phyloP scores from a whole-genome alignment of 1,284 basidiomycete genomes.

The Wolfiporia cocos region DNA sequence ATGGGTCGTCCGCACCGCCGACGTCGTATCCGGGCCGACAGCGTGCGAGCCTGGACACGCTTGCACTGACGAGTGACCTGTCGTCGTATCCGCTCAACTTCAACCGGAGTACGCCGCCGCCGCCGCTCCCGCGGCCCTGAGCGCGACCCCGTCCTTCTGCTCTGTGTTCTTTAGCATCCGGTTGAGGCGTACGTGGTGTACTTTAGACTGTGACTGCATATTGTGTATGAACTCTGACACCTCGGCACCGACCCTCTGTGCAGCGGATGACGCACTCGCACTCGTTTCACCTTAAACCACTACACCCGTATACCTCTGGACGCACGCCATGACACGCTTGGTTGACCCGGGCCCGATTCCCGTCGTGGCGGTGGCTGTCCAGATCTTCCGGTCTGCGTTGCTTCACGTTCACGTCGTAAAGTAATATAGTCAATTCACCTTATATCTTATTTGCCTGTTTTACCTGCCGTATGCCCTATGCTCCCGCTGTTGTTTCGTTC shows the following conservation, averaged over 20 bases:
- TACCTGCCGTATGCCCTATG: constrained; percentile 6
- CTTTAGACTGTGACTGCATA: constrained; percentile 12
- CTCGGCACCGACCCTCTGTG: constrained; percentile 1
- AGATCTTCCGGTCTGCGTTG: neutral
- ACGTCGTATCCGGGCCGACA: constrained; percentile 33
- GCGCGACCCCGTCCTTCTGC: constrained; percentile 1
- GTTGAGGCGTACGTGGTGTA: constrained; percentile 7
- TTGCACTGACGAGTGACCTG: constrained; percentile 73
- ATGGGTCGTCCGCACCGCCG: constrained; percentile 15
- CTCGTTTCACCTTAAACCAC: constrained; percentile 2
- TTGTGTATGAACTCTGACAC: constrained; percentile 10
- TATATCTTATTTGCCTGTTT: constrained; percentile 3
- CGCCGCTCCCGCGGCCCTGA: constrained; percentile 13
- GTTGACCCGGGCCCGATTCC: constrained; percentile 21
- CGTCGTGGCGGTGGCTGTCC: constrained; percentile 11
- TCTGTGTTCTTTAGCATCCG: neutral
- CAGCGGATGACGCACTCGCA: constrained; percentile 5
- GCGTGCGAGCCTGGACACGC: constrained; percentile 75
- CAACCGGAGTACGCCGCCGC: constrained; percentile 24
- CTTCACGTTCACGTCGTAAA: constrained; percentile 1
- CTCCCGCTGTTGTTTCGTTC: constrained; percentile 8
- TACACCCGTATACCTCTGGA: constrained; percentile 13
- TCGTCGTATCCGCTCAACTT: constrained; percentile 75
- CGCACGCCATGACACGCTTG: constrained; percentile 16
- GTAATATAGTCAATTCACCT: neutral